These are phyloP conservation scores for Rhodofomes roseus DNA, from an alignment of 1,284 basidiomycete genomes.

Conservation along the genomic window DNA sequence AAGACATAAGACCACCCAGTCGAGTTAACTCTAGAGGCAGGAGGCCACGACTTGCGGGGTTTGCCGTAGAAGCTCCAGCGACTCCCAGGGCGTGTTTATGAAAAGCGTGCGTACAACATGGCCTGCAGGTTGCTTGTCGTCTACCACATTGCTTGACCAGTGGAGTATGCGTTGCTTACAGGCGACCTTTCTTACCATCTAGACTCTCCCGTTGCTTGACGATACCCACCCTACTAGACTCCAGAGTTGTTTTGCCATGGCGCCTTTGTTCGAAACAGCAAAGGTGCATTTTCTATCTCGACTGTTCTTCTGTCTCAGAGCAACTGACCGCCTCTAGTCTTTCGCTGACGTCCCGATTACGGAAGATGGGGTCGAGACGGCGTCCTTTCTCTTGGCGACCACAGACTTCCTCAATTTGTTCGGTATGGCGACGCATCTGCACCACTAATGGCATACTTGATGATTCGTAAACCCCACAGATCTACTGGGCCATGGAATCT, in stretches of 20 bases:
- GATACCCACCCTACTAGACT: background rate
- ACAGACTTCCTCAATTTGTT: constrained; percentile 91
- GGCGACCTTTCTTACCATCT: background rate
- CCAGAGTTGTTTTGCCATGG: constrained; percentile 30
- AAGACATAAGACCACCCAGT: background rate
- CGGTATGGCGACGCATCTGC: constrained; percentile 45
- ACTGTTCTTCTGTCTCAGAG: background rate
- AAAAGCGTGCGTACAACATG: background rate
- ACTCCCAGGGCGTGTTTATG: background rate
- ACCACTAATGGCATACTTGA: background rate
- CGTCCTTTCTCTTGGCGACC: constrained; percentile 82
- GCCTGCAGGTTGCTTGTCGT: background rate
- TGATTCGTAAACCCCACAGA: constrained; percentile 43
- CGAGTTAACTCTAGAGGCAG: background rate
- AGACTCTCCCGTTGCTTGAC: background rate
- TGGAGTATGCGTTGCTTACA: background rate
- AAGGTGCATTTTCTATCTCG: constrained; percentile 40
- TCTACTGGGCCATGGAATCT: constrained; percentile 84
- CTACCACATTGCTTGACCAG: background rate
- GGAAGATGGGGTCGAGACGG: constrained; percentile 78
- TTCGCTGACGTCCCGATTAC: constrained; percentile 83
- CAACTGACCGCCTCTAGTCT: constrained; percentile 48
- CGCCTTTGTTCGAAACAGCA: constrained; percentile 82
- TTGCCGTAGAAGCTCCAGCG: background rate
- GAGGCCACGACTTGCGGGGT: background rate